These are phyloP conservation scores for Wickerhamomyces bisporus DNA, from an alignment of 805 yeast species.

Conservation along the genomic window DNA sequence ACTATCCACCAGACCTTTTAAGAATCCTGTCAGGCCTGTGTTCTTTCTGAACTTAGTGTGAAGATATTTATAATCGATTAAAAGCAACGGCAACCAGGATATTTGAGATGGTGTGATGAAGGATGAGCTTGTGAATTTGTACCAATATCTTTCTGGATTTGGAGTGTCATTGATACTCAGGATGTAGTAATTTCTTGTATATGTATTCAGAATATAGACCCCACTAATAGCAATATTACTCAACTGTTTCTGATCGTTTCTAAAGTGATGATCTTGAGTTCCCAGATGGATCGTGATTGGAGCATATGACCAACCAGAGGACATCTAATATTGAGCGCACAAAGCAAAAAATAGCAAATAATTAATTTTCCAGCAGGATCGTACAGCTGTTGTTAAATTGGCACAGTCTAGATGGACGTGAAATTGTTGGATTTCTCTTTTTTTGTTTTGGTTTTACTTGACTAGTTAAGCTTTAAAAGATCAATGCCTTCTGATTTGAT, in stretches of 20 bases:
- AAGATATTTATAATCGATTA: constrained; percentile 4
- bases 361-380: background rate
- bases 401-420: too few relatives aligned
- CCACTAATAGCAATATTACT: constrained; percentile 19
- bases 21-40: constrained; percentile 1
- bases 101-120: constrained; percentile 13
- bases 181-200: constrained; percentile 11
- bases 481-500: too few relatives aligned
- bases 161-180: constrained; percentile 14
- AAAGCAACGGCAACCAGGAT: constrained; percentile 12
- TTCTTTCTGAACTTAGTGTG: background rate
- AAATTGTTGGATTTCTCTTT: too few relatives aligned
- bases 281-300: constrained; percentile 23
- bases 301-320: constrained; percentile 18
- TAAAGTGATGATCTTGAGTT: background rate
- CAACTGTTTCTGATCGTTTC: background rate
- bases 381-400: too few relatives aligned
- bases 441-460: background rate
- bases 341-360: background rate
- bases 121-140: constrained; percentile 11
- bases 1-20: constrained; percentile 6
- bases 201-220: constrained; percentile 12
- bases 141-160: constrained; percentile 10
- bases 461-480: background rate
- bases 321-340: background rate